These are phyloP conservation scores for Cutaneotrichosporon cavernicola DNA, from an alignment of 1,284 basidiomycete genomes.

Conservation along the genomic window DNA sequence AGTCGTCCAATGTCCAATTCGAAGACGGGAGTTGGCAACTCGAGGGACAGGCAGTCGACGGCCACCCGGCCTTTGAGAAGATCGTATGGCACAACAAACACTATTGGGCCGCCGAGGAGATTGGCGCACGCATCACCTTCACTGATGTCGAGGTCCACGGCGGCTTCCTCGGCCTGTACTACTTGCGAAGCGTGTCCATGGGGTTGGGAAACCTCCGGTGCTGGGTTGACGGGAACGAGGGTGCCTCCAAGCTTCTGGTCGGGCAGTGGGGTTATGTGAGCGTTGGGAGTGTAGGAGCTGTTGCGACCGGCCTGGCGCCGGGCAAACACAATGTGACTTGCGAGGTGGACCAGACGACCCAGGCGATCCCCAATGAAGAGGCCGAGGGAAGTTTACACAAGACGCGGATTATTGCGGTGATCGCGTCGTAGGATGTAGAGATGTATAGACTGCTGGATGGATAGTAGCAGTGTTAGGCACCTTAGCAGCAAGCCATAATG, in stretches of 20 bases:
- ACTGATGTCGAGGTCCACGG: constrained; percentile 8
- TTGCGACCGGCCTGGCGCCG: not conserved
- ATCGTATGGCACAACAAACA: constrained; percentile 5
- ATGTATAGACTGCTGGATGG: not conserved
- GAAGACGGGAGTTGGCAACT: constrained; percentile 2
- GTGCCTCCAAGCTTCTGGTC: constrained; percentile 1
- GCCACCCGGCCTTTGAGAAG: not conserved
- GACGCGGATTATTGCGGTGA: constrained; percentile 2
- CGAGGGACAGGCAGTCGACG: not conserved
- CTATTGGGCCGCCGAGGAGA: constrained; percentile 7
- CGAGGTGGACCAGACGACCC: constrained; percentile 12
- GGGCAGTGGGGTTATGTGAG: constrained; percentile 4
- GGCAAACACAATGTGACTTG: constrained; percentile 16
- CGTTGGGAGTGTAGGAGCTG: not conserved
- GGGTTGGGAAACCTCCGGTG: constrained; percentile 17
- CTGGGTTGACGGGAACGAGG: constrained; percentile 18
- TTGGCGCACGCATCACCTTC: constrained; percentile 12
- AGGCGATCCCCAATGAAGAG: not conserved
- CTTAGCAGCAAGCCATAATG: not conserved
- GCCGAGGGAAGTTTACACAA: not conserved
- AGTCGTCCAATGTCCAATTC: constrained; percentile 6
- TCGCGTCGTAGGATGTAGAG: not conserved
- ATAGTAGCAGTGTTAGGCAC: not conserved
- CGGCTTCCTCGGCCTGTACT: constrained; percentile 10
- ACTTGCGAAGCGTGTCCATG: constrained; percentile 10